Base-by-base conservation (phyloP, 306 rosid species). In the Ormosia semicastrata region DNA sequence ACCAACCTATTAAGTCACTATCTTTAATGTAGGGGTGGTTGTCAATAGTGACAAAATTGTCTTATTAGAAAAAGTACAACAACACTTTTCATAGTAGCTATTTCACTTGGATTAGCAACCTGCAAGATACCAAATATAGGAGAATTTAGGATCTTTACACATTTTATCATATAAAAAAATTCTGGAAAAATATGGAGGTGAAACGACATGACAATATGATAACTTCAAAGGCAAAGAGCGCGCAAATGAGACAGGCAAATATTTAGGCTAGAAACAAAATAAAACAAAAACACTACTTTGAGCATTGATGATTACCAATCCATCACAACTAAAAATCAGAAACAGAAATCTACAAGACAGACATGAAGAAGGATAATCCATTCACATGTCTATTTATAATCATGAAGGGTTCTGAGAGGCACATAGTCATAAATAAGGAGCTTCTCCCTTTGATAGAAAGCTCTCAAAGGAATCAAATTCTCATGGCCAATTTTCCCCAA, bases 371-470 rank as follows among this genome's bases (percentile, higher is more conserved):
- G n/a, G n/a, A n/a, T n/a, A n/a, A n/a, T n/a, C n/a, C n/a, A n/a
- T n/a, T n/a, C n/a, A n/a, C n/a, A n/a, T n/a, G n/a, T n/a, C n/a
- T n/a, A n/a, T n/a, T n/a, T n/a, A n/a, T n/a, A n/a, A 81, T 96
- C 98, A 89, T 96, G 74, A 73, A 96, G 95, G 36, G 84, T 84
- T 88, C 90, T 84, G 32, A 88, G 94, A 76, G 94, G 92, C 33
- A 91, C 86, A 85, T 89, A 89, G 36, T 96, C 99, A 86, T 89
- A 91, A 54, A 96, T 96, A 73, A 96, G 97, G 53, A 96, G 93
- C 91, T 93, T 96, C 88, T 93, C 99, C 76, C 99, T 98, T 90
- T 93, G 97, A 83, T 96, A 96, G 86, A 96, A 96, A 81, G 98
- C 99, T 76, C 97, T 93, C 88, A 96, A 69, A 17, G 98, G 98